Percentiles rank a stretch among this genome's conserved stretches.
Conservation (phyloP, 164 flowering plant genomes). For the Vitis amurensis region DNA sequence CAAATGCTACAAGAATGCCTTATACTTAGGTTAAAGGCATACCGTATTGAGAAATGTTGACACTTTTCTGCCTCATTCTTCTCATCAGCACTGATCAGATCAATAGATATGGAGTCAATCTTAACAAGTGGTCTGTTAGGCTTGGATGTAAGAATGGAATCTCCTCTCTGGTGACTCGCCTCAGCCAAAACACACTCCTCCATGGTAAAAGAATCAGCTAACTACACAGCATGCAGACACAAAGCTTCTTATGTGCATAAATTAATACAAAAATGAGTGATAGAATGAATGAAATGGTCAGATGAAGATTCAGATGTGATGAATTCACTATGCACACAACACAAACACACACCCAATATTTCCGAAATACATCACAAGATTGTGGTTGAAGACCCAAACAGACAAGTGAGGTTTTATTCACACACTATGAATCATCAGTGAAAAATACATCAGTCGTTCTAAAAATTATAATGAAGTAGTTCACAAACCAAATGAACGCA, state of each 20-base stretch:
- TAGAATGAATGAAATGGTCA: neutral
- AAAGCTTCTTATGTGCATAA: slow-evolving; percentile 3
- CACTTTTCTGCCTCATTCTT: slow-evolving; percentile 28
- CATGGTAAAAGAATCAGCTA: slow-evolving; percentile 19
- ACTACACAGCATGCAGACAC: neutral
- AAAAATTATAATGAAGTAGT: neutral
- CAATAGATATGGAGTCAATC: slow-evolving; percentile 40
- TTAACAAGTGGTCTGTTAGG: slow-evolving; percentile 20
- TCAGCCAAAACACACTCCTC: slow-evolving; percentile 13
- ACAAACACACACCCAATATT: neutral
- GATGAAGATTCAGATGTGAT: neutral
- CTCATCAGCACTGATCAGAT: slow-evolving; percentile 26
- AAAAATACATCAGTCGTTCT: neutral
- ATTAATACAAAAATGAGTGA: neutral
- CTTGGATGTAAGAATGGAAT: slow-evolving; percentile 19
- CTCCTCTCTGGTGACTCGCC: slow-evolving; percentile 17
- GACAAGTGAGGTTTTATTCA: neutral
- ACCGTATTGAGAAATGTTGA: slow-evolving; percentile 64
- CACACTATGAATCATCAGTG: neutral
- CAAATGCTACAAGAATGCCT: neutral
- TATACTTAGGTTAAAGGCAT: slow-evolving; percentile 14
- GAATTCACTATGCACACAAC: neutral
- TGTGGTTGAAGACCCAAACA: neutral
- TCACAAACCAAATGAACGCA: neutral
- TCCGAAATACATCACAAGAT: slow-evolving; percentile 1